Evolutionary conservation across 345 rosid genomes (phyloP), one percentile per base, ranked within the genome.

Genomic region (Angophora floribunda): DNA sequence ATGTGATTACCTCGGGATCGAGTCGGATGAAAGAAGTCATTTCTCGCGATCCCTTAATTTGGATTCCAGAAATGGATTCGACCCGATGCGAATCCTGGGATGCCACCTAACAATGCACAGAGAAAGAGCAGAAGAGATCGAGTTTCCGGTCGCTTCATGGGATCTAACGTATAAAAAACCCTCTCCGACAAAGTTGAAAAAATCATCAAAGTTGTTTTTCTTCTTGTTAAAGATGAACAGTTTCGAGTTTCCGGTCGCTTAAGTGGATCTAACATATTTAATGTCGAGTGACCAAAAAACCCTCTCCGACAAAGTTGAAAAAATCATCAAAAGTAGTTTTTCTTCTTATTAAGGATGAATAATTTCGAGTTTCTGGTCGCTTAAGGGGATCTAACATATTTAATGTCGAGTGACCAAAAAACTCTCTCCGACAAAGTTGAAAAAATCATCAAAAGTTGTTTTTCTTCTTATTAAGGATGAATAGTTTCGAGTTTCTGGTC

Each of bases 21-120:
- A 17, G 26, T 75, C 26, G 1, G 5, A 36, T 9, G 7, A 17
- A 75, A 70, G 22, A 36, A 9, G 26, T 36, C 17, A 75, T 17
- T 36, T 36, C 4, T 19, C 9, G 49, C 13, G 1, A 75, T 36
- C 26, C 3, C 2, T 36, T 9, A 36, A 21, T 19, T 36, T 21
- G 13, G 7, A 19, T 9, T 3, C 13, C 1, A 36, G 4, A 70
- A 70, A 5, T 70, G 2, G 14, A 70, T 70, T 70, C 26, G 15
- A 11, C 5, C 7, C 45, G 1, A 32, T 8, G 32, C 1, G 3
- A 36, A 70, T 6, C 7, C 13, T 0, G 6, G 2, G 4, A 70
- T 36, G 9, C 47, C 26, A 36, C 82, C 24, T 70, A 70, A 70
- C 2, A 19, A 0, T 17, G 2, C 26, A 4, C 1, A 55, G 6